Conservation (phyloP, 2,329 filamentous ascomycete species). For the Clarireedia homoeocarpa region DNA sequence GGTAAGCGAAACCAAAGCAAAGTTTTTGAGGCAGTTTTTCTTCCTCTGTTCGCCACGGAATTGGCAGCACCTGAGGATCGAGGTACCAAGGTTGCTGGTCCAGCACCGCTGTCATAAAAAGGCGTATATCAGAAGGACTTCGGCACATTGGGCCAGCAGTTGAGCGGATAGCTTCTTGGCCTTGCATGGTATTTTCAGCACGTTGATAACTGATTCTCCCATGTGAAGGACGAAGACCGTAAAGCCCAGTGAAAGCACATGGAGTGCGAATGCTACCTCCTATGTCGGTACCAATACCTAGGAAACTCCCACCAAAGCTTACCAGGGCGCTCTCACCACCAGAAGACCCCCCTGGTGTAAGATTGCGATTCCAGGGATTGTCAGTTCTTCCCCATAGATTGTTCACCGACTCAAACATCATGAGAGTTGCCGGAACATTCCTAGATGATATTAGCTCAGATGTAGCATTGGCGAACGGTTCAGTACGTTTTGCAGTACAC, state of each 20-base stretch:
- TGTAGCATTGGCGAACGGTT: background rate
- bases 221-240: background rate
- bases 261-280: slow-evolving; percentile 9
- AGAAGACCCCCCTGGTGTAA: slow-evolving; percentile 25
- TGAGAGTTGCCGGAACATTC: slow-evolving; percentile 54
- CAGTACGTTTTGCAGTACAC: slow-evolving; percentile 74
- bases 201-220: background rate
- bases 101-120: slow-evolving; percentile 3
- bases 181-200: no score
- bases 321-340: slow-evolving; percentile 26
- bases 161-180: background rate
- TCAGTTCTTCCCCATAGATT: slow-evolving; percentile 35
- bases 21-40: background rate
- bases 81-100: background rate
- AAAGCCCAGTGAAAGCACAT: background rate
- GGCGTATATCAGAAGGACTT: background rate
- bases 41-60: background rate
- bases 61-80: slow-evolving; percentile 31
- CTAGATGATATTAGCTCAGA: background rate
- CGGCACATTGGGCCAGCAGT: background rate
- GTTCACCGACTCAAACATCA: slow-evolving; percentile 31
- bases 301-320: slow-evolving; percentile 19
- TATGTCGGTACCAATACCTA: slow-evolving; percentile 27
- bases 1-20: background rate
- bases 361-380: slow-evolving; percentile 30